Conservation (phyloP, 2,329 filamentous ascomycete species). For the Apiospora pterosperma region DNA sequence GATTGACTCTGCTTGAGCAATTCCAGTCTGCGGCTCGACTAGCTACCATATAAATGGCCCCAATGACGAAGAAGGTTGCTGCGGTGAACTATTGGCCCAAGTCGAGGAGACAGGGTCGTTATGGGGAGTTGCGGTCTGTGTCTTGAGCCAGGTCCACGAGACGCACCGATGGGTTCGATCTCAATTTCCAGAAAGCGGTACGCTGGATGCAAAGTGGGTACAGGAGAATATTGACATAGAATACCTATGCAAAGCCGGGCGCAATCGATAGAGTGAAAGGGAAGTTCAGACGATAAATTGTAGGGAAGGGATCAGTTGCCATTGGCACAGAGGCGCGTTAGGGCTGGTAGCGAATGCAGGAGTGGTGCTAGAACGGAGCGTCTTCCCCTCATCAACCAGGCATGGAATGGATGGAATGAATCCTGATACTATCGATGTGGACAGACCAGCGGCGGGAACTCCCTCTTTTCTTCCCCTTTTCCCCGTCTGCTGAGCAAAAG, state of each 20-base stretch:
- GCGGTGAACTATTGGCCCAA: not conserved
- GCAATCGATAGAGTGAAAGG: not conserved
- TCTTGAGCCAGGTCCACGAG: not conserved
- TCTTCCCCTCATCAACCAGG: not conserved
- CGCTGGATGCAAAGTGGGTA: not conserved
- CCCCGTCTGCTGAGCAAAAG: not conserved
- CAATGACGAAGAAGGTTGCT: not conserved
- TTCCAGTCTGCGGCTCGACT: not conserved
- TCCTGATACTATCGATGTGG: not conserved
- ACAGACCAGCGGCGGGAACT: not conserved
- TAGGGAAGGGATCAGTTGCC: not conserved
- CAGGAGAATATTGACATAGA: constrained; percentile 1
- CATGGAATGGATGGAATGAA: not conserved
- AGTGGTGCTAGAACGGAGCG: not conserved
- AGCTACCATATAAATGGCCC: not conserved
- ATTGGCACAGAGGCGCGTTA: constrained; percentile 3
- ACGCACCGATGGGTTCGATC: constrained; percentile 4
- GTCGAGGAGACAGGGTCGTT: not conserved
- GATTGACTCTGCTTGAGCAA: not conserved
- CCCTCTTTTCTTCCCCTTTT: not conserved
- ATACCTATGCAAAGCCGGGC: not conserved
- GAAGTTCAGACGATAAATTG: not conserved
- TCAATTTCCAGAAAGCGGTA: constrained; percentile 6
- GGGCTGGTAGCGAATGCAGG: constrained; percentile 4
- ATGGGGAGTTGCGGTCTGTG: constrained; percentile 5